Conservation (phyloP, 2,329 filamentous ascomycete genomes). For the Fusarium cyanostomum region DNA sequence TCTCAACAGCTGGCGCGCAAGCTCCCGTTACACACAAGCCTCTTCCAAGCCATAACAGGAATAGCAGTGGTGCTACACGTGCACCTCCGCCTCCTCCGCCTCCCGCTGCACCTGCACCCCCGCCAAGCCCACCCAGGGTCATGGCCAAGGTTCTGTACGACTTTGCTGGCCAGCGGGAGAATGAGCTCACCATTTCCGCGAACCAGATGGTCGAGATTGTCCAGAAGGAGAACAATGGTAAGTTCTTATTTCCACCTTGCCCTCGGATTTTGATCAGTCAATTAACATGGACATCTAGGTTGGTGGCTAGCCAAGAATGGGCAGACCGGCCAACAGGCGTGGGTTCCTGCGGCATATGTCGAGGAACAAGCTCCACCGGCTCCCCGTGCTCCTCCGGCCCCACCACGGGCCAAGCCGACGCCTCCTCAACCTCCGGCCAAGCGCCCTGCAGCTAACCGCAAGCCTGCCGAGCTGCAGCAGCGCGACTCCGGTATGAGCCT, state of each 20-base stretch:
- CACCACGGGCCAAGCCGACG: conserved; percentile 71
- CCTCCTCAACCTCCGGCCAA: conserved; percentile 84
- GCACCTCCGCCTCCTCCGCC: conserved; percentile 74
- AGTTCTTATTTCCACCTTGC: conserved; percentile 43
- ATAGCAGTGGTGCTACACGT: conserved; percentile 60
- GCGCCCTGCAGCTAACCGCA: conserved; percentile 76
- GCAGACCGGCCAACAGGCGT: conserved; percentile 75
- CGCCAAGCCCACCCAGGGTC: conserved; percentile 68
- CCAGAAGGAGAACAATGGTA: conserved; percentile 96
- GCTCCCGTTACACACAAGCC: conserved; percentile 37
- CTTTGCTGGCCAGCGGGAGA: conserved; percentile 83
- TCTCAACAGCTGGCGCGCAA: conserved; percentile 9
- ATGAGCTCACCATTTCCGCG: conserved; percentile 82
- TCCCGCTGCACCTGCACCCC: conserved; percentile 61
- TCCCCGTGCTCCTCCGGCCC: conserved; percentile 72
- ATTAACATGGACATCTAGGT: conserved; percentile 64
- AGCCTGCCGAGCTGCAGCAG: conserved; percentile 73
- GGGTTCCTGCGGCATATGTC: conserved; percentile 94
- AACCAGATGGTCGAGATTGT: conserved; percentile 88
- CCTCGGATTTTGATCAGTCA: neutral
- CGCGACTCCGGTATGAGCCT: conserved; percentile 77
- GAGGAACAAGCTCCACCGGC: conserved; percentile 78
- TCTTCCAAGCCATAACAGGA: conserved; percentile 63
- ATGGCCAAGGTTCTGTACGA: conserved; percentile 93
- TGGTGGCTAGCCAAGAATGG: conserved; percentile 91